These are phyloP conservation scores for Ophiostoma ulmi DNA, from an alignment of 2,329 filamentous ascomycete species.

Conservation along the genomic window DNA sequence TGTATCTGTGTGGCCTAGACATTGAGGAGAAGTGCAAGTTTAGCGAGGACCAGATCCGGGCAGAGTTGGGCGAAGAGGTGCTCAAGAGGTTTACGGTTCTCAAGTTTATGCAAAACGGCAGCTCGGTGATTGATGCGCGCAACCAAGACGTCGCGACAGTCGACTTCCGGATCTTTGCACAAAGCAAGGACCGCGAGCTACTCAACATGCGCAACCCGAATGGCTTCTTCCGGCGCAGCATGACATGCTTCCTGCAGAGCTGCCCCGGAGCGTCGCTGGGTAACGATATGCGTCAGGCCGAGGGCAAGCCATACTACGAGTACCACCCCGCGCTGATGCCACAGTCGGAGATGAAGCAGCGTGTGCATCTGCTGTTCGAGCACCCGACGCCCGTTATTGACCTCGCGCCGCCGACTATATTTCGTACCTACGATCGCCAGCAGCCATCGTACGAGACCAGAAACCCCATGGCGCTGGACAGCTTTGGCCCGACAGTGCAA, in stretches of 20 bases:
- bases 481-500: conserved; percentile 29
- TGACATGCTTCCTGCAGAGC: conserved; percentile 30
- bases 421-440: conserved; percentile 27
- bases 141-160: conserved; percentile 36
- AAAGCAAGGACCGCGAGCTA: conserved; percentile 37
- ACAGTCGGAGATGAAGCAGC: conserved; percentile 30
- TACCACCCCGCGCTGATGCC: conserved; percentile 31
- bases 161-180: conserved; percentile 36
- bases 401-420: conserved; percentile 28
- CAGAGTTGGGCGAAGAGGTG: conserved; percentile 29
- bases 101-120: conserved; percentile 31
- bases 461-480: conserved; percentile 26
- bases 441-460: conserved; percentile 29
- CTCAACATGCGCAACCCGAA: conserved; percentile 25
- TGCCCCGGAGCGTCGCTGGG: conserved; percentile 29
- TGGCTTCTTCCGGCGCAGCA: conserved; percentile 30
- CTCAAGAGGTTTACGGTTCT: conserved; percentile 29
- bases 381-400: conserved; percentile 27
- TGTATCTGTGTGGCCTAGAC: conserved; percentile 25
- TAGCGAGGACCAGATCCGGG: conserved; percentile 33
- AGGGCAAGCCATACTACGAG: conserved; percentile 30
- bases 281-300: conserved; percentile 31
- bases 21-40: conserved; percentile 26
- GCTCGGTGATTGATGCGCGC: conserved; percentile 30
- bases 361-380: conserved; percentile 28